Base-by-base conservation (phyloP, 2,329 filamentous ascomycete species). In the Monosporascus sp. region DNA sequence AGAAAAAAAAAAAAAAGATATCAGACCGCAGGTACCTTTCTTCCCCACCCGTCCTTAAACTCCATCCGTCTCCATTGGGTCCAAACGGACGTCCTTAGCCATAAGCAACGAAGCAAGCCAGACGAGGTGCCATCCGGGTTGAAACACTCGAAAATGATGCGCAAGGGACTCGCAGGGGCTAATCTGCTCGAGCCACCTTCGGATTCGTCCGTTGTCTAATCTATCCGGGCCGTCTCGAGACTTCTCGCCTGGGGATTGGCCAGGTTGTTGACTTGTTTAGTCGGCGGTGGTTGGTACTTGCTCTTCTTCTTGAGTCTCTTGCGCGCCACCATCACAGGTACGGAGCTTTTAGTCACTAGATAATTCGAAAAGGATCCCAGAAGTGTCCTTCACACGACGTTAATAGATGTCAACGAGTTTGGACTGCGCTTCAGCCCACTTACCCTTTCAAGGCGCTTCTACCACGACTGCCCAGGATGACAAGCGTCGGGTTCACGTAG, bases 321-420 rank as follows among this genome's bases (percentile, higher is more conserved):
- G 54, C 94, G 80, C 7, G 94, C 94, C 37, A 97, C 94, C 94
- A 99, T 99, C 55, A 99, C 94, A 0, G 94, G 94, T 17, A 96
- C 91, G 2, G 90, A 96, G 58, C 90, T 96, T 74, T 97, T 97
- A 38, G 91, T 96, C 34, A 99, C 92, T 7, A 99, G 79, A 66
- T 99, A 99, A 68, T 97, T 97, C 55, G 90, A 96, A 71, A 99
- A 97, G 0, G 92, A 97, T 25, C 94, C 94, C 31, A 99, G 80
- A 55, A 99, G 86, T 22, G 97, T 93, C 66, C 92, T 95, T 62
- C 51, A 17, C 41, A 44, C 17, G 39, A 47, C 37, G 34, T 53
- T 51, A 62, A 49, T 39, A 53, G 49, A 37, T 2, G 11, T 25
- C 48, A 45, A 51, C 31, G 27, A 44, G n/a, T 50, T 47, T 5